Base-by-base conservation (phyloP, 257 asterid genomes). In the Nicotiana knightiana region DNA sequence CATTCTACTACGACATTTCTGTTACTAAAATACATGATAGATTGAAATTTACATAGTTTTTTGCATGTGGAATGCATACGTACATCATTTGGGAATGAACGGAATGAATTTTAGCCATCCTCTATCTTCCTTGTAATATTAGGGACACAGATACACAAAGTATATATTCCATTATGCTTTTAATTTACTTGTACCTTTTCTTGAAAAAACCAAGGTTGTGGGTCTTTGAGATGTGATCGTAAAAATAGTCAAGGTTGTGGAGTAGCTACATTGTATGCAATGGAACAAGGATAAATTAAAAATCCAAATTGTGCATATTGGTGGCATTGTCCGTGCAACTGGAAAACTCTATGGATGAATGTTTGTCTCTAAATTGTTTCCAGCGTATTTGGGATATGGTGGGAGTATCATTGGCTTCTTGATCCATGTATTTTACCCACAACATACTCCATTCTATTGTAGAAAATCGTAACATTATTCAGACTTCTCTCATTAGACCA, bases 91-190 rank as follows among this genome's bases (percentile, higher is more conserved):
- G 62, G 79, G 79, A 70, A 5, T 43, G 37, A 43, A 71, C 6
- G 79, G 79, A 39, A n/a, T 43, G 59, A 43, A 71, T n/a, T 10
- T 12, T 21, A 21, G 24, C 57, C n/a, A 0, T 11, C 55, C 58
- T 71, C 21, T 21, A 46, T 71, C 59, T 21, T 18, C 59, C 13
- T 43, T 21, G 35, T 21, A 51, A 43, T 71, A 12, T 11, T 71
- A 43, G 78, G 78, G 58, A 26, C 59, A 71, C 13, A 12, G 59
- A 12, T 46, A n/a, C 59, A 71, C 13, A 5, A 71, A 71, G n/a
- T 43, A 43, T 71, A 71, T 21, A 43, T 21, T 71, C 78, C 77
- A 21, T 70, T 70, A 70, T 39, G 58, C 77, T 70, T 68, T 70
- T 0, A 67, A 18, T 18, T n/a, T 39, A 39, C 57, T 70, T 67